phyloP scores from a whole-genome alignment of 257 asterid genomes.

The Handroanthus guayacan region DNA sequence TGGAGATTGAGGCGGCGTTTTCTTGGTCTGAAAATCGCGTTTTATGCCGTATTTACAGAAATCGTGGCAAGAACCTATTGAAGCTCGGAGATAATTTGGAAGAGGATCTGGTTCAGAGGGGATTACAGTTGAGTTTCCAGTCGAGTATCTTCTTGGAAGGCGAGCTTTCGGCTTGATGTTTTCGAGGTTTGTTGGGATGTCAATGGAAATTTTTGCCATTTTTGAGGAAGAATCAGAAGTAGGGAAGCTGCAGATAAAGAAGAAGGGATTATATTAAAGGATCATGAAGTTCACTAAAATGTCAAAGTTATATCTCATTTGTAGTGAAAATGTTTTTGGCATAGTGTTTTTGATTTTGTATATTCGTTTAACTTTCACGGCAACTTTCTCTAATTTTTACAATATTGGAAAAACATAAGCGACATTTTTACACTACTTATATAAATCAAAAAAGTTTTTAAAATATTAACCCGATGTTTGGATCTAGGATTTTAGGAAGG shows the following conservation, averaged over 20 bases:
- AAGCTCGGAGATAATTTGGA: constrained; percentile 60
- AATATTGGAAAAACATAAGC: no score
- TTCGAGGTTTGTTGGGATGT: constrained; percentile 25
- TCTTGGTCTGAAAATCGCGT: constrained; percentile 40
- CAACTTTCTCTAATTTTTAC: no score
- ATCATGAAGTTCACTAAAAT: not conserved
- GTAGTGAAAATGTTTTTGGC: no score
- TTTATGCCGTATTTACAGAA: constrained; percentile 74
- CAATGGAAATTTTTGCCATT: constrained; percentile 20
- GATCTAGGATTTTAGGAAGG: no score
- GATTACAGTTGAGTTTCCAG: constrained; percentile 24
- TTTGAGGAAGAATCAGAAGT: not conserved
- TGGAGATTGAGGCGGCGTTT: constrained; percentile 28
- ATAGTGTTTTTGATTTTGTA: no score
- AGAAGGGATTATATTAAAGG: not conserved
- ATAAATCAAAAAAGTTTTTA: no score
- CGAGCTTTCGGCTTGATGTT: constrained; percentile 27
- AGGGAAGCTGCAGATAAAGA: constrained; percentile 21
- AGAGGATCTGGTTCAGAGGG: constrained; percentile 8
- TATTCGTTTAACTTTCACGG: no score
- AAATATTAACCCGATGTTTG: no score
- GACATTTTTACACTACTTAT: no score
- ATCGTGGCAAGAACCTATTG: constrained; percentile 91
- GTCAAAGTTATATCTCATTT: not conserved
- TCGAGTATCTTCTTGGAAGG: constrained; percentile 43